Evolutionary conservation across 768 basidiomycete genomes (phyloP), one percentile per base, ranked within the genome.

Genomic region (Termitomyces sp.): DNA sequence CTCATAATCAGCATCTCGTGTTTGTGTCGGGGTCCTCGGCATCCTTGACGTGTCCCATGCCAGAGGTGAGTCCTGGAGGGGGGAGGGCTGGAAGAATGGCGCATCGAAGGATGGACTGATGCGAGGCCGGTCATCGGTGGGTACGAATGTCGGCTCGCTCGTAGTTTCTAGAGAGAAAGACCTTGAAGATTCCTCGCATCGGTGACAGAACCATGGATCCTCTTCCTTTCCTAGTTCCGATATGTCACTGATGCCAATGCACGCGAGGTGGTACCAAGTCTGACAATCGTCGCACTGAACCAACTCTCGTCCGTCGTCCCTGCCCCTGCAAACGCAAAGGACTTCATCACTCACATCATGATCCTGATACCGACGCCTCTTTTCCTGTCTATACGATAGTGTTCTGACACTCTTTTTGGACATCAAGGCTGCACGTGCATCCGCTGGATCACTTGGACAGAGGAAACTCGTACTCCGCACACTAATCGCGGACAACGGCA

Each of bases 261-360:
- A 93, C 43, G 81, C 71, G 32, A 90, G 75, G 68, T 93, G 90
- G 65, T 87, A 92, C 90, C 90, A 93, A 15, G 75, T 84, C 65
- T 81, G 75, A 66, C 90, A 93, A 4, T 77, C 76, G 62, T 93
- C 90, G 60, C 90, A 93, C 62, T 91, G 90, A 32, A 93, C 91
- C 45, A 89, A 75, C 55, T 83, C 79, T n/a, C 85, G 74, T 3
- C 85, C 89, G 56, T 90, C 86, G 61, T 88, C 85, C 49, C 70
- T 73, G 17, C 83, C 85, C 42, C 72, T 69, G 65, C 90, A 92
- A 26, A 87, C 74, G 65, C 90, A 93, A 17, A 84, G 63, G 17
- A 77, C 68, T 46, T 80, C 78, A 5, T 78, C 78, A 12, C 75
- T 75, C 11, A 71, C 74, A 14, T 75, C 72, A 5, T 71, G 71